Base-by-base conservation (phyloP, 257 asterid species). In the Schizonepeta tenuifolia region DNA sequence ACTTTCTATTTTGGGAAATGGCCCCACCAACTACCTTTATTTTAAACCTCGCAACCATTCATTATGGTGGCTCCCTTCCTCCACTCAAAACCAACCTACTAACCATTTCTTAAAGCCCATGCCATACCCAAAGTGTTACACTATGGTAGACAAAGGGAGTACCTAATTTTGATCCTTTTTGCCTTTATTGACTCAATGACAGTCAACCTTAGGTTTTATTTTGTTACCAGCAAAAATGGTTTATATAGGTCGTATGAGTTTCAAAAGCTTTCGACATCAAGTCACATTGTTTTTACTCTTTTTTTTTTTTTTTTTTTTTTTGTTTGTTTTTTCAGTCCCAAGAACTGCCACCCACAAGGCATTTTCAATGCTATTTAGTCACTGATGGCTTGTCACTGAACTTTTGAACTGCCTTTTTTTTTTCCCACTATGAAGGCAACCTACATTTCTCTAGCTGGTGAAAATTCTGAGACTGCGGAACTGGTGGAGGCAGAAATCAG, bases 391-490 rank as follows among this genome's bases (percentile, higher is more conserved):
- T 35, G 44, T 72, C 69, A 60, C 71, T 47, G 31, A 73, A 67
- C 46, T 77, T 79, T 56, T 83, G 54, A 80, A 75, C 75, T 67
- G 79, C 69, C 9, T 61, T 36, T 71, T 77, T 71, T 76, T 60
- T 61, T 62, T n/a, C n/a, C n/a, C 77, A 78, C 26, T 38, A 20
- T 61, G 50, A 83, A 89, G 98, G 97, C 96, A 66, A 79, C 93
- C 84, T 22, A 76, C 80, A 84, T 88, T 71, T 85, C 77, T 44
- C 46, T 77, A 76, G 88, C 84, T 81, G 91, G 86, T 49, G 96
- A 86, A 58, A 82, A 75, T 21, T 38, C 17, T 81, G 96, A 89
- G 79, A 71, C 69, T 20, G 65, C 69, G 33, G 83, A 80, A 76
- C 58, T 80, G 82, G 78, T 78, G 55, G 96, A 72, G 64, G 86